Base-by-base conservation (phyloP, 192 early-diverging fungal genomes). In the Rhizophagus prolifer region DNA sequence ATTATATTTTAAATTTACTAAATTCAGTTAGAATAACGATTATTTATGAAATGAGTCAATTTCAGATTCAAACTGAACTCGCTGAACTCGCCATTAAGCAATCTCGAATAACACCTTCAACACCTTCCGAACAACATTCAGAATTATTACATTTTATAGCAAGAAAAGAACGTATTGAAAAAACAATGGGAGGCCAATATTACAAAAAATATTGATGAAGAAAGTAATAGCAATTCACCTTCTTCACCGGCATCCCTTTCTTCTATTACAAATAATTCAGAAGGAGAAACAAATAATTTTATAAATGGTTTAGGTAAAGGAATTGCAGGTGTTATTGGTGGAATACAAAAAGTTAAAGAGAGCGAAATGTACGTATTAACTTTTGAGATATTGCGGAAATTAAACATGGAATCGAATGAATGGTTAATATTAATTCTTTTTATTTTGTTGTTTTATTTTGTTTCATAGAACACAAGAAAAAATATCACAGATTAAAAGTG, bases 131-230 rank as follows among this genome's bases (percentile, higher is more conserved):
- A 61, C 72, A 74, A 74, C 23, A 74, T 28, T 28, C 30, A 14
- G 72, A 74, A 62, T 46, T 74, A 4, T 41, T 74, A 41, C 72
- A 61, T 25, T 74, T 74, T 74, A 74, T 74, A 26, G 72, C 72
- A n/a, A 59, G 36, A 3, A 74, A 74, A 38, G 72, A 74, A 61
- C 58, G 72, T 41, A 62, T 62, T 74, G 25, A 74, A 61, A 38
- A 46, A 74, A 21, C 72, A 58, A 74, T 74, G 72, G 72, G 59
- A 74, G 21, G 14, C 58, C 25, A 62, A 60, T n/a, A 23, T 62
- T 12, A 9, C n/a, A 9, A 62, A 59, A 23, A 25, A 74, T 31
- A 58, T 50, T 41, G 68, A 70, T 41, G 23, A 44, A 34, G 68
- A 38, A 16, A 70, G 47, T 54, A 54, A 54, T 54, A 54, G 47